Evolutionary conservation across 1,284 basidiomycete species (phyloP), one percentile per base, ranked within the genome.

Genomic region (Ceraceosorus bombacis): DNA sequence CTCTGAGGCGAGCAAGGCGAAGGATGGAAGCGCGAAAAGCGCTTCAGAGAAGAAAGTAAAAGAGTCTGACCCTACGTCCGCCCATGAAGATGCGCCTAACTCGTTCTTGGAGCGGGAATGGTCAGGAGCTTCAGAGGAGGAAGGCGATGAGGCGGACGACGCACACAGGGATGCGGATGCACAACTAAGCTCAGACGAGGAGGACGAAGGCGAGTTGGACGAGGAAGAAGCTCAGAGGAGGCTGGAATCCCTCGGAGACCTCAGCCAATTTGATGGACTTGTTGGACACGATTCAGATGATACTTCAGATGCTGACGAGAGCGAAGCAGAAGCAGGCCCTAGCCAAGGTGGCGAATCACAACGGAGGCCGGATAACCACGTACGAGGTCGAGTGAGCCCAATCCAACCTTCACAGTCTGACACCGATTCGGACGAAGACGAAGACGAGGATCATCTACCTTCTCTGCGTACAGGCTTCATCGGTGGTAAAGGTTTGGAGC

Each of bases 391-490:
- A 27, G 27, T 27, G 27, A 27, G 27, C 27, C 27, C 2, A 27
- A 27, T 27, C 27, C 27, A 27, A 27, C 27, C 27, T 27, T 27
- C 27, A 27, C 27, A 27, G 27, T 27, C 27, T 27, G 27, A 27
- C 27, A 27, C 27, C 27, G 27, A 27, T 27, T 27, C 27, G 27
- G 27, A 27, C 27, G 27, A 27, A 3, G 27, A 27, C 27, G 27
- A 27, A 27, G 27, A 27, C 27, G 27, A 27, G 27, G 27, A 27
- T 27, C 27, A 27, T 80, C 82, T 96, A 2, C 93, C 93, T 17
- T 88, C 89, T 0, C 84, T 96, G 38, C 83, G 89, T 1, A 85
- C 87, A 6, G 92, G 92, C 1, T 97, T 88, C 76, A 63, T 78
- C 37, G 83, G 85, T 46, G 84, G 85, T 52, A 89, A 38, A 39